phyloP scores from a whole-genome alignment of 2,329 filamentous ascomycete genomes.

The Diaporthe ilicicola region DNA sequence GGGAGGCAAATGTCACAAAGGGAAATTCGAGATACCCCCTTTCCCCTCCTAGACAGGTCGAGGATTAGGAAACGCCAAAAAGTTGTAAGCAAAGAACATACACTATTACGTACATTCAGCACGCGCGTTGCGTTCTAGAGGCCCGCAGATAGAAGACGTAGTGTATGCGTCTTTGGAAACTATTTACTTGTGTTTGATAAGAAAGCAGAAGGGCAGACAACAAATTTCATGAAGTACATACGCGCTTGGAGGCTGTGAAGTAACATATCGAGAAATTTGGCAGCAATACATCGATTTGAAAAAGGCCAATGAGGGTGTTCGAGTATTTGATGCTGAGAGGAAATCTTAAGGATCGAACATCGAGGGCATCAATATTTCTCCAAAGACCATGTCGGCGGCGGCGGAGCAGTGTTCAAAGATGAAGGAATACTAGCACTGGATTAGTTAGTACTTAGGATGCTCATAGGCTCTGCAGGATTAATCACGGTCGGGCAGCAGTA shows the following conservation, averaged over 20 bases:
- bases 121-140: too few species aligned
- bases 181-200: background rate
- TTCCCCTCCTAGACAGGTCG: conserved; percentile 22
- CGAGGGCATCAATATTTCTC: too few species aligned
- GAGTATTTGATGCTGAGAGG: background rate
- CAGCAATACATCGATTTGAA: background rate
- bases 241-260: too few species aligned
- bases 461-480: too few species aligned
- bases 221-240: too few species aligned
- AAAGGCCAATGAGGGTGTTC: background rate
- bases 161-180: too few species aligned
- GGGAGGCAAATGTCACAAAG: conserved; percentile 1
- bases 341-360: background rate
- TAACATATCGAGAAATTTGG: too few species aligned
- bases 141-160: too few species aligned
- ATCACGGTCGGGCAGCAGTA: too few species aligned
- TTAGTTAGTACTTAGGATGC: too few species aligned
- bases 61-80: conserved; percentile 27
- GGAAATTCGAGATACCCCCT: conserved; percentile 25
- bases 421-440: background rate
- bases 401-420: background rate
- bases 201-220: background rate
- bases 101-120: background rate
- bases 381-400: too few species aligned
- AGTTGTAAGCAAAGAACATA: background rate